phyloP scores from a whole-genome alignment of 352 stramenopile genomes.

The Phytophthora brassicae region DNA sequence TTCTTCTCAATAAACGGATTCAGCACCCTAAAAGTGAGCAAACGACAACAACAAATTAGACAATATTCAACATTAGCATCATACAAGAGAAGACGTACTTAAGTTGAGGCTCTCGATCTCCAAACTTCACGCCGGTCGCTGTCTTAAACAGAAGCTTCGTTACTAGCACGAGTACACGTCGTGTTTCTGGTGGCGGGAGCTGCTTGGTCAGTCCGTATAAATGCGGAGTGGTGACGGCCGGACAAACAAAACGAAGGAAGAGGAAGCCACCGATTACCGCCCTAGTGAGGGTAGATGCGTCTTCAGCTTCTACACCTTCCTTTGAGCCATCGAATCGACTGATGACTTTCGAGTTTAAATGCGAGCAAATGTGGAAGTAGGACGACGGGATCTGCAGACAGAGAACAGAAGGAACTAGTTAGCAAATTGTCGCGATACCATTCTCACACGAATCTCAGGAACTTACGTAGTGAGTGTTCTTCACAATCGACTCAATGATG shows the following conservation, averaged over 20 bases:
- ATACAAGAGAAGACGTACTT: constrained; percentile 43
- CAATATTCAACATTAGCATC: background rate
- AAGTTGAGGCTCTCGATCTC: constrained; percentile 80
- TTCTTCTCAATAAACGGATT: constrained; percentile 90
- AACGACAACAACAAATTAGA: constrained; percentile 1
- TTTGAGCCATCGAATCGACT: constrained; percentile 65
- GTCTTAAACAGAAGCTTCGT: constrained; percentile 91
- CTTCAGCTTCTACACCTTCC: constrained; percentile 58
- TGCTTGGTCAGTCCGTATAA: constrained; percentile 81
- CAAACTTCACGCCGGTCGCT: constrained; percentile 84
- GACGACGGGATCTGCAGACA: constrained; percentile 58
- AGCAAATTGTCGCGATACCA: background rate
- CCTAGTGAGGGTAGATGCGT: constrained; percentile 57
- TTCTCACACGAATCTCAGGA: background rate
- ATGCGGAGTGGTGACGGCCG: constrained; percentile 86
- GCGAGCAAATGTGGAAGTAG: constrained; percentile 79
- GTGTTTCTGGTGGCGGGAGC: constrained; percentile 62
- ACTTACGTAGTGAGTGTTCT: constrained; percentile 51
- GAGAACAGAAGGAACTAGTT: background rate
- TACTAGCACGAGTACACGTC: constrained; percentile 84
- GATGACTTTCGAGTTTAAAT: constrained; percentile 74
- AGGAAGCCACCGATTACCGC: constrained; percentile 87
- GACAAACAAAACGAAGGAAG: constrained; percentile 88
- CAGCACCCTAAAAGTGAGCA: constrained; percentile 50
- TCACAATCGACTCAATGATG: constrained; percentile 81